Evolutionary conservation across 805 yeast genomes (phyloP).

Genomic region (Candida alai): DNA sequence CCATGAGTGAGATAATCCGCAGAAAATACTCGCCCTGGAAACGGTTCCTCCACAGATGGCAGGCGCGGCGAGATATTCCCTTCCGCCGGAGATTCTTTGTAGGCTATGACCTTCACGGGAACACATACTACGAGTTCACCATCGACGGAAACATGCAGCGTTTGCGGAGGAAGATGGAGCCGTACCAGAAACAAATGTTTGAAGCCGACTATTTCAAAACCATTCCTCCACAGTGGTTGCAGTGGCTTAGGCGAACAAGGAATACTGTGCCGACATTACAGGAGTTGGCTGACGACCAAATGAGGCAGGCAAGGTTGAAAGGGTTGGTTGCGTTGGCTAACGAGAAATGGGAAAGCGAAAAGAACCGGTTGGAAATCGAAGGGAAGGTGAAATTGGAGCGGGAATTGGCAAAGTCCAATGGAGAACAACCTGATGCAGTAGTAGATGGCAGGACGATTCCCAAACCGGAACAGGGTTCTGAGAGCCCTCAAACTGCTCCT

Average conservation of each 20-base stretch:
- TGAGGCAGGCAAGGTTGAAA: conserved; percentile 52
- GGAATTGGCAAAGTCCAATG: conserved; percentile 28
- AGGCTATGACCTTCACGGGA: conserved; percentile 79
- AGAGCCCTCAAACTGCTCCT: background rate
- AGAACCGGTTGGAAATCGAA: conserved; percentile 28
- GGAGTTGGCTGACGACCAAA: conserved; percentile 57
- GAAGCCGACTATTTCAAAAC: conserved; percentile 57
- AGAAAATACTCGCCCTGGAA: conserved; percentile 48
- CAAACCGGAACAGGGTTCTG: conserved; percentile 3
- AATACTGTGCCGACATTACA: conserved; percentile 54
- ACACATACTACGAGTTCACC: conserved; percentile 80
- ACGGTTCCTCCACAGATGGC: conserved; percentile 52
- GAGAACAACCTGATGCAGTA: conserved; percentile 12
- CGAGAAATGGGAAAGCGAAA: conserved; percentile 37
- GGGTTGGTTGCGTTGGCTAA: conserved; percentile 46
- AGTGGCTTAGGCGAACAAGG: conserved; percentile 72
- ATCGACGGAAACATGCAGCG: conserved; percentile 49
- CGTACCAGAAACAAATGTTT: conserved; percentile 43
- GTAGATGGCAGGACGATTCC: conserved; percentile 1
- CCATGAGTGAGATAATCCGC: too few species aligned
- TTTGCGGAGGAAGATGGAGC: conserved; percentile 63
- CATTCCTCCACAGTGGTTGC: conserved; percentile 72
- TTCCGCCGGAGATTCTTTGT: conserved; percentile 66
- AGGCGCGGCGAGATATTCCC: conserved; percentile 60
- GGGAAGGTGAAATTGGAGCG: conserved; percentile 25